Conservation (phyloP, 2,329 filamentous ascomycete species). For the Dothideomycetidae sp. region DNA sequence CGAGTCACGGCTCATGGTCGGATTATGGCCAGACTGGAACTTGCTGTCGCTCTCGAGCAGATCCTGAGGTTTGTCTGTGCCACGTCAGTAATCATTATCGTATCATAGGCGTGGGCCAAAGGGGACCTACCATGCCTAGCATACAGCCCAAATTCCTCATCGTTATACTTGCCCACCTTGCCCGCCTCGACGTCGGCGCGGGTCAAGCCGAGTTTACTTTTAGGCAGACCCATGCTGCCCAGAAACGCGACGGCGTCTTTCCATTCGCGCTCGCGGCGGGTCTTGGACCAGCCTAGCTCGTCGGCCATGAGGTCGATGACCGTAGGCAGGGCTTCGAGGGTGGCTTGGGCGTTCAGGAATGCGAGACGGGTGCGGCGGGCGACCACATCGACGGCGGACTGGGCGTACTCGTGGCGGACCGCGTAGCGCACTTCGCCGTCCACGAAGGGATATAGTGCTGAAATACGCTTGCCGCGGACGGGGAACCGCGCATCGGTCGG, state of each 20-base stretch:
- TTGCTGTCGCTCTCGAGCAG: constrained; percentile 37
- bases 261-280: constrained; percentile 68
- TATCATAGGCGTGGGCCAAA: too few species aligned
- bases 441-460: constrained; percentile 71
- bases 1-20: constrained; percentile 28
- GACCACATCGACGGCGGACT: constrained; percentile 78
- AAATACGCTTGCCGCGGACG: constrained; percentile 66
- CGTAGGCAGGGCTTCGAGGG: constrained; percentile 67
- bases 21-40: constrained; percentile 31
- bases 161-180: constrained; percentile 32
- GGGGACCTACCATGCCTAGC: constrained; percentile 34
- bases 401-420: constrained; percentile 76
- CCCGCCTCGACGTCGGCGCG: constrained; percentile 46
- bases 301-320: constrained; percentile 83
- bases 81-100: constrained; percentile 2
- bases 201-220: constrained; percentile 40
- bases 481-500: constrained; percentile 71
- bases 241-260: constrained; percentile 49
- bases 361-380: constrained; percentile 72
- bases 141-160: constrained; percentile 37
- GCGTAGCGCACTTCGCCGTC: constrained; percentile 87
- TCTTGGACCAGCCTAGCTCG: constrained; percentile 64
- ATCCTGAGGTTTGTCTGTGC: constrained; percentile 39
- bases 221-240: constrained; percentile 47
- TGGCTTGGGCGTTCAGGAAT: constrained; percentile 84